Conservation (phyloP, 441 rosid genomes). For the Hypseocharis bilobata region DNA sequence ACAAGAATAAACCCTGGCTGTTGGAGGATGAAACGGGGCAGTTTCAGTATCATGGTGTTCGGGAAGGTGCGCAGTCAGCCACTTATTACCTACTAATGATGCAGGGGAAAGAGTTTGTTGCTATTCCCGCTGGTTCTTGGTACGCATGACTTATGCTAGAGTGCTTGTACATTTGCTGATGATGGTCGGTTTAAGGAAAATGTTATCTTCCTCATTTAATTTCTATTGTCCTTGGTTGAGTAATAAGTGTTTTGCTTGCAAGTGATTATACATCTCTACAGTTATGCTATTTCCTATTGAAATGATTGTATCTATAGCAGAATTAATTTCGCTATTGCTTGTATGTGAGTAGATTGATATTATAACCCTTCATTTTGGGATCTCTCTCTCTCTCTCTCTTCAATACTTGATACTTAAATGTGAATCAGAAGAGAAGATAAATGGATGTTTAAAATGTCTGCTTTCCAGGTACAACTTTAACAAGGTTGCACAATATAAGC, state of each 20-base stretch:
- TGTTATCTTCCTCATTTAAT: not conserved
- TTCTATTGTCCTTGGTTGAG: not conserved
- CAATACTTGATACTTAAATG: not conserved
- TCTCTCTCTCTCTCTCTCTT: not conserved
- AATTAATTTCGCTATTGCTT: not conserved
- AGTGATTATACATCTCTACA: not conserved
- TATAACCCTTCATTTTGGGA: not conserved
- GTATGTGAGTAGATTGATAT: not conserved
- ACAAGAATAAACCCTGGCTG: constrained; percentile 80
- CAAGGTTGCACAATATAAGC: constrained; percentile 87
- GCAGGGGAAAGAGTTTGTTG: constrained; percentile 74
- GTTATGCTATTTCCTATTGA: too few species aligned
- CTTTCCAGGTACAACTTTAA: constrained; percentile 70
- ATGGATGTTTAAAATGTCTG: constrained; percentile 12
- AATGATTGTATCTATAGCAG: not conserved
- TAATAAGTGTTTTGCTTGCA: not conserved
- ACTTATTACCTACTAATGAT: constrained; percentile 76
- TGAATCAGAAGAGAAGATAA: not conserved
- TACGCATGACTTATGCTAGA: constrained; percentile 23
- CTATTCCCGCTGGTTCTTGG: constrained; percentile 97
- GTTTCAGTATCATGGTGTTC: constrained; percentile 76
- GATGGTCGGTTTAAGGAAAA: not conserved
- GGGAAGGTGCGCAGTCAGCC: constrained; percentile 90
- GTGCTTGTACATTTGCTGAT: not conserved
- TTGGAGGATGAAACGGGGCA: constrained; percentile 94